Evolutionary conservation across 805 yeast species (phyloP), one percentile per base, ranked within the genome.

Genomic region (Cyberlindnera amylophila): DNA sequence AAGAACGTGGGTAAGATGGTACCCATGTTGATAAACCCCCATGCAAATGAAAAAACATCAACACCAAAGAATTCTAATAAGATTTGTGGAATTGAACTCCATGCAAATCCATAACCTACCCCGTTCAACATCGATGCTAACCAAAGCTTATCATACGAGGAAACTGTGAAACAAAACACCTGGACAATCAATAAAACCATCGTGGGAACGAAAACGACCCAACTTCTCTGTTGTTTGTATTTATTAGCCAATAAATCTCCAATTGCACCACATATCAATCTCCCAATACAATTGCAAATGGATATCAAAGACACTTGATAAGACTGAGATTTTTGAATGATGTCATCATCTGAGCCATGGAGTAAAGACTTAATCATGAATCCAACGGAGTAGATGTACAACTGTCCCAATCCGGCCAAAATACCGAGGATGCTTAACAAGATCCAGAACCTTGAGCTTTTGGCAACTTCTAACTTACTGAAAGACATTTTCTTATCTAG

Each of bases 51-150:
- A 53, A 84, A 82, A 39, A 74, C 69, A 14, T 67, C 67, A 66
- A 86, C 74, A 2, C 93, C 93, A 63, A 83, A 85, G 9, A 72
- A 62, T 50, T 86, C 91, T 14, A 87, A 75, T n/a, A 82, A 72
- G 16, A 86, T 75, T n/a, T 85, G 78, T 5, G 95, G 93, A 62
- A 77, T 74, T 8, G 82, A 70, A 38, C 90, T 84, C 63, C 82
- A 82, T 17, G 81, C 70, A 48, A 79, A 74, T 1, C 95, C 95
- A 62, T 86, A 86, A 31, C 81, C 82, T 29, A 81, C 65, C 0
- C 95, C 95, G 24, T 77, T 72, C 15, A 76, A 54, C n/a, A 73
- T 57, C 1, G 90, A 79, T 18, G 74, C 65, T 24, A 70, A 32
- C 62, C 81, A 70, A 51, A 86, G 59, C 18, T 50, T 42, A 2